phyloP scores from a whole-genome alignment of 202 grass and related monocot genomes.

The Brachypodium distachyon region DNA sequence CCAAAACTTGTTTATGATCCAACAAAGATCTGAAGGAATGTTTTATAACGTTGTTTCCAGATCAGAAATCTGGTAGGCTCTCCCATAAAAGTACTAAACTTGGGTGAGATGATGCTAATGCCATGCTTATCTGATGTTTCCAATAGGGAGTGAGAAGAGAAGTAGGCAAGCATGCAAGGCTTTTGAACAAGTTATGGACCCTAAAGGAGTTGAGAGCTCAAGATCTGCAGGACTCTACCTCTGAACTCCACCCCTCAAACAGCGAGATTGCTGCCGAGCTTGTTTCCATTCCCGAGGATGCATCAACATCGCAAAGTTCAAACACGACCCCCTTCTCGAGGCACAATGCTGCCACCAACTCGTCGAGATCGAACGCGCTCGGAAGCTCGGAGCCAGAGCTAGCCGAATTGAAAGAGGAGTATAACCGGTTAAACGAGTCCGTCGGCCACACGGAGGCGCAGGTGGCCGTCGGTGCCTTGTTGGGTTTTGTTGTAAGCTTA shows the following conservation, averaged over 20 bases:
- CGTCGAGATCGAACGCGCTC: background rate
- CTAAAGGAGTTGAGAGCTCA: background rate
- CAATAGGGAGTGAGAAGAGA: constrained; percentile 84
- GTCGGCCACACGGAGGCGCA: constrained; percentile 80
- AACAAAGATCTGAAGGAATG: background rate
- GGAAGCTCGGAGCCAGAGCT: constrained; percentile 20
- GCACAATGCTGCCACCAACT: background rate
- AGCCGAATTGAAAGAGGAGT: background rate
- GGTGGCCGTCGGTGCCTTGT: constrained; percentile 58
- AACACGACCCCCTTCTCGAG: background rate
- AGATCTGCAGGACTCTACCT: background rate
- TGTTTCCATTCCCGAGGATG: constrained; percentile 26
- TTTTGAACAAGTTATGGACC: constrained; percentile 51
- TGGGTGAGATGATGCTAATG: background rate
- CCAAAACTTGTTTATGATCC: background rate
- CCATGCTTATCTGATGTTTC: background rate
- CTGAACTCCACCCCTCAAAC: constrained; percentile 22
- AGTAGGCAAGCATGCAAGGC: constrained; percentile 64
- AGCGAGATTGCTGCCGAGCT: constrained; percentile 24
- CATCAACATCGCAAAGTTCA: background rate
- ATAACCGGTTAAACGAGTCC: constrained; percentile 41
- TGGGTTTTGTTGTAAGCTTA: constrained; percentile 67
- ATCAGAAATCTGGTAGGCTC: background rate
- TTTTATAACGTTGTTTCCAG: background rate
- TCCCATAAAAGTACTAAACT: background rate